These are phyloP conservation scores for Wallemia ichthyophaga DNA, from an alignment of 1,284 basidiomycete genomes.

Conservation along the genomic window DNA sequence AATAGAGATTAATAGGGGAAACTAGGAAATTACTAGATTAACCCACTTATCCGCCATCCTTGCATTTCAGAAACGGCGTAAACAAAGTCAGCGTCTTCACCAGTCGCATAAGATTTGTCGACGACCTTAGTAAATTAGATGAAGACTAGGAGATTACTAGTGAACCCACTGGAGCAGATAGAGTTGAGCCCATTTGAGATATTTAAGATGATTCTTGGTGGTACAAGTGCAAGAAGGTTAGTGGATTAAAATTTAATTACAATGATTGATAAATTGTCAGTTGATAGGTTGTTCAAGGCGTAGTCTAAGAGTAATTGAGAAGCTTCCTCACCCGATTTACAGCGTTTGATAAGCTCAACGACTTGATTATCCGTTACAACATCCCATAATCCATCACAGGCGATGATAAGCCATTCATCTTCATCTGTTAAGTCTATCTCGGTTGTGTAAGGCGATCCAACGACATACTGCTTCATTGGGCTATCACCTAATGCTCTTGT, in stretches of 20 bases:
- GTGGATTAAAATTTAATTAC: slow-evolving; percentile 10
- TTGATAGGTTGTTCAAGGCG: slow-evolving; percentile 59
- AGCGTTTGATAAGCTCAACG: slow-evolving; percentile 47
- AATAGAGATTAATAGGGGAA: too few relatives aligned
- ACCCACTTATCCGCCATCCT: slow-evolving; percentile 90
- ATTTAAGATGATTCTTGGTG: too few relatives aligned
- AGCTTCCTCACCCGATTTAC: slow-evolving; percentile 53
- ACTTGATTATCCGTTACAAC: slow-evolving; percentile 75
- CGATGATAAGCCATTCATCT: slow-evolving; percentile 82
- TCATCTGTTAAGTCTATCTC: slow-evolving; percentile 68
- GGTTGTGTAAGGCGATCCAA: slow-evolving; percentile 90
- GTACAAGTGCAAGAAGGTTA: not conserved
- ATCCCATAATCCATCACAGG: slow-evolving; percentile 97
- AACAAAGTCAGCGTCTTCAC: slow-evolving; percentile 42
- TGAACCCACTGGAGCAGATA: not conserved
- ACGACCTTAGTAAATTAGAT: slow-evolving; percentile 19
- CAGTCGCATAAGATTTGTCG: slow-evolving; percentile 51
- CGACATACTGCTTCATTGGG: slow-evolving; percentile 98
- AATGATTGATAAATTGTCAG: slow-evolving; percentile 33
- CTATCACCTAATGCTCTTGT: slow-evolving; percentile 87
- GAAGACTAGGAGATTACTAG: not conserved
- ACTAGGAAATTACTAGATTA: too few relatives aligned
- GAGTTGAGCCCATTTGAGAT: not conserved
- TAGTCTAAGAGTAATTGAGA: slow-evolving; percentile 48
- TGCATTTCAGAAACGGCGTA: slow-evolving; percentile 92